Evolutionary conservation across 2,329 filamentous ascomycete genomes (phyloP).

Genomic region (Hypomyces perniciosus): DNA sequence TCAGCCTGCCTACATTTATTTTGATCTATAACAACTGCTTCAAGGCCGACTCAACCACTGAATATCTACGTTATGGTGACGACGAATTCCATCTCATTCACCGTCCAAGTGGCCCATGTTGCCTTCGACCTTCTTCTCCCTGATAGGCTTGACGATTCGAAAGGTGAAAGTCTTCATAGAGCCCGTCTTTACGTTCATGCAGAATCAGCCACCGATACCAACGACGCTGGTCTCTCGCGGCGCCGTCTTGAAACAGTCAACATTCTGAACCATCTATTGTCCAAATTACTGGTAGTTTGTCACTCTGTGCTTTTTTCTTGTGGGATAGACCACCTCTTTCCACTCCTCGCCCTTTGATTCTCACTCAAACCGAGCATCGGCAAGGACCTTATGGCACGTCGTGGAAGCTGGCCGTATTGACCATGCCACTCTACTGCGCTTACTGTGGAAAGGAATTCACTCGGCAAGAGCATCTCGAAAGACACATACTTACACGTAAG

Average conservation of each 20-base stretch:
- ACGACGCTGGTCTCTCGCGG: slow-evolving; percentile 1
- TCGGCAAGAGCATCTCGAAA: not conserved
- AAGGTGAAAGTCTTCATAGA: too few species aligned
- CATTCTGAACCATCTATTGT: not conserved
- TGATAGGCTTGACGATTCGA: too few species aligned
- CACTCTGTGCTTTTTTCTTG: not conserved
- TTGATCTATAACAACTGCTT: too few species aligned
- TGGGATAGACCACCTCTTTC: too few species aligned
- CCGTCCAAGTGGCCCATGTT: not conserved
- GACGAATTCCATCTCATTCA: too few species aligned
- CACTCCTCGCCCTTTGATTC: too few species aligned
- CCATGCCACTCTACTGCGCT: not conserved
- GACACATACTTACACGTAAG: not conserved
- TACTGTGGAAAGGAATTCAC: not conserved
- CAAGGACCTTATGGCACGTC: not conserved
- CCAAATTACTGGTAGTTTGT: not conserved
- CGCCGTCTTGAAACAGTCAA: slow-evolving; percentile 9
- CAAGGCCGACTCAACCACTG: too few species aligned
- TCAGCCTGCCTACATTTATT: too few species aligned
- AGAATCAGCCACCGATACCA: not conserved
- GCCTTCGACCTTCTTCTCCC: not conserved
- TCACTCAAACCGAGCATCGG: not conserved
- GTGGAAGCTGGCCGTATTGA: not conserved
- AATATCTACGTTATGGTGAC: too few species aligned
- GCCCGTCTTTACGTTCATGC: not conserved